Base-by-base conservation (phyloP, 2,329 filamentous ascomycete genomes). In the Fusarium mangiferae region DNA sequence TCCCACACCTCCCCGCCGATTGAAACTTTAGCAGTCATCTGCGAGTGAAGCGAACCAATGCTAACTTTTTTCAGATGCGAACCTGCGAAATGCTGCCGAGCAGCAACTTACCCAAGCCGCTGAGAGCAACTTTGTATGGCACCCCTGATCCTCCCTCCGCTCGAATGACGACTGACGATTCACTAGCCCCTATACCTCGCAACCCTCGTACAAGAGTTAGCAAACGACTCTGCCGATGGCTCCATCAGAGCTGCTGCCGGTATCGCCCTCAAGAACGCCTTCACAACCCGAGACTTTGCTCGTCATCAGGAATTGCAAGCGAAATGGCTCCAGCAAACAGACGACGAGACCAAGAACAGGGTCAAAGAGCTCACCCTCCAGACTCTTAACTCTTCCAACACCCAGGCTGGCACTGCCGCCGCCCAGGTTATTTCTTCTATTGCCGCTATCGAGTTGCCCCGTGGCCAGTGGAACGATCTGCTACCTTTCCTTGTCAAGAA, bases 181-280 rank as follows among this genome's bases (percentile, higher is more conserved):
- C 54, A 58, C 45, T 84, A 98, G 96, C 92, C 96, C 80, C 91
- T 93, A 84, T 99, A 99, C 86, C 91, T 98, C 77, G 91, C 92
- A 77, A 96, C 95, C 74, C 93, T 99, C 81, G 96, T 96, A 77
- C 93, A 94, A 85, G 94, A 97, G 85, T 91, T 99, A 80, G 95
- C 95, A 82, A 98, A 98, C 85, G 96, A 98, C 81, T 89, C 90
- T 78, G 92, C 93, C 76, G 89, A 93, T 81, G 90, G 93, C 75
- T 90, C 94, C 81, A 96, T 98, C 82, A 93, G 96, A 88, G 93
- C 94, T 78, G 96, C 96, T 78, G 96, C 96, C 79, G 96, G 95
- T 90, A 90, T 99, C 79, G 96, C 96, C 78, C 88, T 99, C 81
- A 99, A 99, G 87, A 99, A 99, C 89, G 93, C 96, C 80, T 98